Evolutionary conservation across 306 rosid species (phyloP), one percentile per base, ranked within the genome.

Genomic region (Chamaecrista fasciculata): DNA sequence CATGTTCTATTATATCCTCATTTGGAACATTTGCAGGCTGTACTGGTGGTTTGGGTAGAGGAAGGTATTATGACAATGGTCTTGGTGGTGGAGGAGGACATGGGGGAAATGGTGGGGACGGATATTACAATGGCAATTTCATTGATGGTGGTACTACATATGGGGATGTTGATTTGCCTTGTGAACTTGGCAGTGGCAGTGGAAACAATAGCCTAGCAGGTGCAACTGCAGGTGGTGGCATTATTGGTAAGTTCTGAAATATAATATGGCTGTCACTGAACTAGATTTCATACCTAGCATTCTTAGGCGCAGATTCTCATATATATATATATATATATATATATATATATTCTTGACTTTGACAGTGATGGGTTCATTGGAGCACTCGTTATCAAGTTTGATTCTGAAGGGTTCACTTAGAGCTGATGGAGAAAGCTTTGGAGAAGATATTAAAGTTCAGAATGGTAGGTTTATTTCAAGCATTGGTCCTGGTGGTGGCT

Each of bases 181-280:
- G 99, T 79, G 92, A 94, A 79, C 99, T 94, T 71, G 99, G 99
- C 44, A 94, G 99, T 66, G 99, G 99, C 73, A 94, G 99, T 77
- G 99, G 99, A 60, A 88, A 94, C 82, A 82, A 60, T 68, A 94
- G 86, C 66, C 50, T 85, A 53, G 97, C 89, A 50, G 94, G 96
- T 76, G 90, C 88, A 73, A 94, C 97, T 33, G 77, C 92, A 3
- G 98, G 98, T 69, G 98, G 98, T 76, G 98, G 97, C 60, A 94
- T 94, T 60, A 81, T 94, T 10, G 97, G 98, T 94, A 84, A 86
- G 92, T 57, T 61, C 34, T 24, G 53, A 75, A 55, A 39, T 64
- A 14, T 23, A 72, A 23, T 51, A 55, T 78, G 33, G 83, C 15
- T 63, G 18, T 63, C 60, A 40, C 37, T 36, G 36, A 28, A 28